Conservation (phyloP, 768 basidiomycete genomes). For the Tylopilus felleus region DNA sequence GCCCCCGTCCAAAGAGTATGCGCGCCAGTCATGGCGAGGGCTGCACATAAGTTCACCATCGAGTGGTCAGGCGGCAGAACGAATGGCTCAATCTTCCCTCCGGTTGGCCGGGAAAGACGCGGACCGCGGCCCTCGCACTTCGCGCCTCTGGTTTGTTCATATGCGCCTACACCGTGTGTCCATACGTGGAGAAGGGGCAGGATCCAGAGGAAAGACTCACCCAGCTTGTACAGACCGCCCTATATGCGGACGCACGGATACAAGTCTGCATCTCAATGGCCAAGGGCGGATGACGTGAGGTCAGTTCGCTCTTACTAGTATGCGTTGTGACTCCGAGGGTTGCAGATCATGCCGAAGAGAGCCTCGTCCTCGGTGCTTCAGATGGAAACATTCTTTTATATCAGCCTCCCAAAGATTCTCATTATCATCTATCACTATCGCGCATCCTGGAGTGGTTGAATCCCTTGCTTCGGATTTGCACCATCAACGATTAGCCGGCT, state of each 20-base stretch:
- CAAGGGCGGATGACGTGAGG: no score
- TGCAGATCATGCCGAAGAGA: no score
- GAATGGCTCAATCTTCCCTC: constrained; percentile 23
- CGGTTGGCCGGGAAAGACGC: constrained; percentile 29
- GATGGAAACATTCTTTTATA: no score
- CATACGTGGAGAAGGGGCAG: constrained; percentile 30
- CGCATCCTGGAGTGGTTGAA: no score
- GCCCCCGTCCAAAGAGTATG: constrained; percentile 86
- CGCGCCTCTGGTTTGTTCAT: constrained; percentile 34
- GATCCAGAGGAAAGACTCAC: constrained; percentile 30
- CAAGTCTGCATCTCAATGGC: no score
- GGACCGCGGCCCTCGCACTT: constrained; percentile 15
- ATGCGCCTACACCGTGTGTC: constrained; percentile 34
- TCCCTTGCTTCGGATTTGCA: no score
- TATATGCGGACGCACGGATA: constrained; percentile 28
- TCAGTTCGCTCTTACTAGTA: no score
- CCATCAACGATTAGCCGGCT: no score
- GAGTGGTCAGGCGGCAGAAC: constrained; percentile 27
- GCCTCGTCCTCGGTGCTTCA: no score
- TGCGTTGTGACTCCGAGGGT: no score
- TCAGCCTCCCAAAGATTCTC: no score
- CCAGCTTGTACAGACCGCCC: constrained; percentile 17
- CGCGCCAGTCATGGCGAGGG: constrained; percentile 72
- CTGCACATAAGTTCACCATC: constrained; percentile 36
- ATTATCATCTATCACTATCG: no score